Percentiles rank a stretch among this genome's conserved stretches.
Evolutionary conservation across 331 rosid species (phyloP).

Genomic region (Rosa hybrid): DNA sequence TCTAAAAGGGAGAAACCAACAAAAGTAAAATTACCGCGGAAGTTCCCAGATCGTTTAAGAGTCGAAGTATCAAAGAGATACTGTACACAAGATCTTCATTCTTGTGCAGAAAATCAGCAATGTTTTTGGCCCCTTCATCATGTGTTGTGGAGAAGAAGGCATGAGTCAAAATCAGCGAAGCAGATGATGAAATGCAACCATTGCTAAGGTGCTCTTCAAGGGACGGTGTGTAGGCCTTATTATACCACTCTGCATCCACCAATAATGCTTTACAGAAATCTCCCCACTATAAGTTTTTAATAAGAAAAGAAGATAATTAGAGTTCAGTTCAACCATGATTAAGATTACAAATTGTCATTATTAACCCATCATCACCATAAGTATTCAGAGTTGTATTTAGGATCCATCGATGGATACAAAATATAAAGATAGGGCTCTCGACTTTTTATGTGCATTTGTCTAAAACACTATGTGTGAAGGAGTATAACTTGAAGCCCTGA

Average conservation of each 20-base stretch:
- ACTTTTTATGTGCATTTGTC: too few species aligned
- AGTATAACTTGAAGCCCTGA: background rate
- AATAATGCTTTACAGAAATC: constrained; percentile 53
- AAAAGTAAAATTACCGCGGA: constrained; percentile 31
- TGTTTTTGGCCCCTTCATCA: constrained; percentile 14
- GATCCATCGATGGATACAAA: too few species aligned
- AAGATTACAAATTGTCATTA: too few species aligned
- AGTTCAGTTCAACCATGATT: background rate
- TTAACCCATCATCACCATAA: too few species aligned
- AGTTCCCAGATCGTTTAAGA: constrained; percentile 62
- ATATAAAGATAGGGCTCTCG: too few species aligned
- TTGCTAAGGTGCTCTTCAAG: constrained; percentile 53
- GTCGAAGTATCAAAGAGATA: constrained; percentile 53
- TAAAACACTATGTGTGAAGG: too few species aligned
- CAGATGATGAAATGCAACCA: constrained; percentile 64
- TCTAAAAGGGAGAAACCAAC: background rate
- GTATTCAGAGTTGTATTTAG: too few species aligned
- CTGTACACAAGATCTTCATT: constrained; percentile 40
- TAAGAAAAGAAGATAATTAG: background rate
- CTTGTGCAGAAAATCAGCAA: constrained; percentile 25
- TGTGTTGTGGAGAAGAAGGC: constrained; percentile 31
- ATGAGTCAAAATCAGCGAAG: constrained; percentile 45
- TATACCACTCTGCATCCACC: constrained; percentile 65
- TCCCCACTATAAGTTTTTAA: constrained; percentile 42
- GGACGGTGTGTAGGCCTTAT: constrained; percentile 42